Evolutionary conservation across 495 filamentous ascomycete species (phyloP).

Genomic region (Neurospora sp.): DNA sequence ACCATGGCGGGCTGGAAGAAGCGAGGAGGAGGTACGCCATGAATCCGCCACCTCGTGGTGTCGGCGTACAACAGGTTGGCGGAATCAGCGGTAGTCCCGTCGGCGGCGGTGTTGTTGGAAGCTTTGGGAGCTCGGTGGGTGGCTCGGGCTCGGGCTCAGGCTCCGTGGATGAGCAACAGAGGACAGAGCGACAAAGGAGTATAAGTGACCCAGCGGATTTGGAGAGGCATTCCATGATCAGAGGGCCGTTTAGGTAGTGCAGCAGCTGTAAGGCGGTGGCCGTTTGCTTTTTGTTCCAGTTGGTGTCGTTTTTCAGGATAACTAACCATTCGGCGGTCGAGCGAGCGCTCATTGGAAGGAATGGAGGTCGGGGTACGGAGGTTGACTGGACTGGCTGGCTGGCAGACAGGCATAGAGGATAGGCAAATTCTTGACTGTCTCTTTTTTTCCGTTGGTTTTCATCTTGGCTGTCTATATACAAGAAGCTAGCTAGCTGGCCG

Average conservation of each 20-base stretch:
- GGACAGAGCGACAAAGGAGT: conserved; percentile 42
- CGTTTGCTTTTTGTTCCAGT: not conserved
- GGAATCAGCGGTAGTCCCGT: not conserved
- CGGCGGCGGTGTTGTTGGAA: not conserved
- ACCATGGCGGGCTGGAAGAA: not conserved
- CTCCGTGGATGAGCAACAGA: conserved; percentile 28
- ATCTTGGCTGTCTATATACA: not conserved
- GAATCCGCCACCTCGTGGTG: not conserved
- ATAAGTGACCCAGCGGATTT: conserved; percentile 36
- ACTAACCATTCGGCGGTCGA: not conserved
- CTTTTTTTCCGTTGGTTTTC: not conserved
- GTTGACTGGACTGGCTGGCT: not conserved
- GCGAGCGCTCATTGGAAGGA: not conserved
- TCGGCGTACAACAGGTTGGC: not conserved
- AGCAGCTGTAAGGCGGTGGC: not conserved
- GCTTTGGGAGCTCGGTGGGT: not conserved
- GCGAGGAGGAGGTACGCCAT: not conserved
- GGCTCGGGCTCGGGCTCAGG: not conserved
- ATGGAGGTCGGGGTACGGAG: not conserved
- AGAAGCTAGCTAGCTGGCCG: not conserved
- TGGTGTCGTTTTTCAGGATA: not conserved
- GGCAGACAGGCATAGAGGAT: not conserved
- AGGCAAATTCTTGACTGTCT: not conserved
- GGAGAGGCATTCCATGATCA: conserved; percentile 13
- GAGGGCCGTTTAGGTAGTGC: conserved; percentile 5